Conservation (phyloP, 768 basidiomycete genomes). For the Russula sp. region DNA sequence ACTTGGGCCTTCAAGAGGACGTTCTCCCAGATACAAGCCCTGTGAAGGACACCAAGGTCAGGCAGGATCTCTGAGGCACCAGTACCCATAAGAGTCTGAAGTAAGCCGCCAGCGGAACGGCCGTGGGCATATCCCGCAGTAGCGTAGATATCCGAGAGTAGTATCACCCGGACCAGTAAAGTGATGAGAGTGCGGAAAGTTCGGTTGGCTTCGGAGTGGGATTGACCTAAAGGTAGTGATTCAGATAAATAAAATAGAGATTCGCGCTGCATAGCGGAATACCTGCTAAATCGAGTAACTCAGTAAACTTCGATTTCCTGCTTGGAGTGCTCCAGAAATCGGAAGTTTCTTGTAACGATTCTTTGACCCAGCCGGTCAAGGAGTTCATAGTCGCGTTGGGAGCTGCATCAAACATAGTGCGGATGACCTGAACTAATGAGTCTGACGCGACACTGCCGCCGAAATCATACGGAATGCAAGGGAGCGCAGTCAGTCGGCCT, state of each 20-base stretch:
- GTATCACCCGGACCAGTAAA: slow-evolving; percentile 69
- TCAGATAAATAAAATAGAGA: not conserved
- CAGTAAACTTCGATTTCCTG: slow-evolving; percentile 54
- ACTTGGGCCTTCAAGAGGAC: slow-evolving; percentile 62
- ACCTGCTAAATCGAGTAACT: slow-evolving; percentile 47
- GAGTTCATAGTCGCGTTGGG: slow-evolving; percentile 66
- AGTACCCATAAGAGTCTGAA: slow-evolving; percentile 65
- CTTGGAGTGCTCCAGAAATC: slow-evolving; percentile 57
- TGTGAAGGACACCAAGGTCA: slow-evolving; percentile 74
- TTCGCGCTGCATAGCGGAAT: not conserved
- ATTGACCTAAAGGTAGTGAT: slow-evolving; percentile 32
- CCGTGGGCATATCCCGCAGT: slow-evolving; percentile 78
- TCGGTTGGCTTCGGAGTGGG: slow-evolving; percentile 45
- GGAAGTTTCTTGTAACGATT: slow-evolving; percentile 60
- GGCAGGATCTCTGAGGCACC: slow-evolving; percentile 56
- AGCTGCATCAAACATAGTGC: slow-evolving; percentile 84
- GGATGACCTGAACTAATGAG: slow-evolving; percentile 81
- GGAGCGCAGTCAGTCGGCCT: slow-evolving; percentile 69
- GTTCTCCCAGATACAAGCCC: slow-evolving; percentile 82
- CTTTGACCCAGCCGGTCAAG: slow-evolving; percentile 60
- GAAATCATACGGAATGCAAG: slow-evolving; percentile 86
- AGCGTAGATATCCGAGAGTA: slow-evolving; percentile 83
- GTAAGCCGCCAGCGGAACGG: slow-evolving; percentile 62
- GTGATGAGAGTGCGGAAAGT: slow-evolving; percentile 67
- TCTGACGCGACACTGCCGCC: slow-evolving; percentile 79